Percentiles rank a stretch among this genome's conserved stretches.
These are phyloP conservation scores for Phytophthora cryptogea DNA, from an alignment of 352 stramenopile species.

Conservation along the genomic window DNA sequence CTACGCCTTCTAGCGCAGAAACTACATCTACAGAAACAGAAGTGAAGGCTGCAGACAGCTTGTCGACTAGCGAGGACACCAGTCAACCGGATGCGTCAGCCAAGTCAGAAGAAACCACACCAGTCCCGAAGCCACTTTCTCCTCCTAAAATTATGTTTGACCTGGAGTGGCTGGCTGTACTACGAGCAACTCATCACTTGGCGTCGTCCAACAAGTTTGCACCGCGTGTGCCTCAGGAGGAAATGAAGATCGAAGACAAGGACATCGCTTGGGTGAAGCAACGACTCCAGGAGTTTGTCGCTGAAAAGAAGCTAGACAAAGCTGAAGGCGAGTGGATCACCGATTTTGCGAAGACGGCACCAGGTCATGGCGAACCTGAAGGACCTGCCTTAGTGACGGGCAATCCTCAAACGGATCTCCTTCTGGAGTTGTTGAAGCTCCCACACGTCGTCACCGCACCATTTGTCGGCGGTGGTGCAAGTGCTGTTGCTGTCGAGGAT, in stretches of 20 bases:
- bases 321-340: constrained; percentile 65
- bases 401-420: constrained; percentile 96
- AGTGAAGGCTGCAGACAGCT: constrained; percentile 2
- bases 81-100: constrained; percentile 1
- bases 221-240: constrained; percentile 70
- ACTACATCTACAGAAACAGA: constrained; percentile 2
- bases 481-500: constrained; percentile 34
- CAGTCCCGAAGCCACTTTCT: constrained; percentile 1
- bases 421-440: constrained; percentile 93
- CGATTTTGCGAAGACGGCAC: constrained; percentile 82
- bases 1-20: neutral
- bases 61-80: constrained; percentile 4
- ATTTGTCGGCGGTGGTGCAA: constrained; percentile 45
- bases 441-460: constrained; percentile 94
- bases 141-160: constrained; percentile 91
- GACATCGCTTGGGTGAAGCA: constrained; percentile 82
- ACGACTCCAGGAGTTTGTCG: constrained; percentile 50
- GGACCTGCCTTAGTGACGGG: constrained; percentile 46
- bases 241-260: constrained; percentile 73
- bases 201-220: constrained; percentile 65
- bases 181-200: constrained; percentile 92
- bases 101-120: constrained; percentile 3
- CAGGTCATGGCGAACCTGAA: constrained; percentile 56
- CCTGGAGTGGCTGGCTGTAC: constrained; percentile 93
- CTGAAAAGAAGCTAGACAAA: constrained; percentile 60